Evolutionary conservation across 805 yeast genomes (phyloP).

Genomic region (Candida pini): DNA sequence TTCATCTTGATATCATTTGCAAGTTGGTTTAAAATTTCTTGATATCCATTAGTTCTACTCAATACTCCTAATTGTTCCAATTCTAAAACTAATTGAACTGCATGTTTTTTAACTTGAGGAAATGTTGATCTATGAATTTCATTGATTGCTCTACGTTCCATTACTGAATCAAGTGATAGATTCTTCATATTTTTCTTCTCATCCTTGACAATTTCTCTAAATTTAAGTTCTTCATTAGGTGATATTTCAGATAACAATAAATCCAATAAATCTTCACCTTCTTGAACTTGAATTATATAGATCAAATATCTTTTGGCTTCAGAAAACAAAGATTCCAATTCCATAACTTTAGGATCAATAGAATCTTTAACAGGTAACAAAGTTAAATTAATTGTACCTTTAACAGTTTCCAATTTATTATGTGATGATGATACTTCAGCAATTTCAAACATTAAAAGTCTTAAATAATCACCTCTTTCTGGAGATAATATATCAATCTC

Average conservation of each 20-base stretch:
- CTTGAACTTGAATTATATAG: conserved; percentile 81
- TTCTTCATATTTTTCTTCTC: conserved; percentile 34
- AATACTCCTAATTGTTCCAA: conserved; percentile 64
- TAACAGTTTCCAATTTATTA: conserved; percentile 13
- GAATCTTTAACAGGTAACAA: conserved; percentile 21
- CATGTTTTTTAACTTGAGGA: conserved; percentile 70
- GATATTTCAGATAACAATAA: conserved; percentile 56
- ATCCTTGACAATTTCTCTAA: conserved; percentile 45
- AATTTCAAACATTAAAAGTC: conserved; percentile 18
- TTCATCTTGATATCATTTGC: conserved; percentile 66
- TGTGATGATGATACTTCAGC: conserved; percentile 14
- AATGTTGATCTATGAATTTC: conserved; percentile 41
- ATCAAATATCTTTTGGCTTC: conserved; percentile 80
- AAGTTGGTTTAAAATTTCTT: conserved; percentile 72
- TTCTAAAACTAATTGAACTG: conserved; percentile 70
- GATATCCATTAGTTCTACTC: conserved; percentile 66
- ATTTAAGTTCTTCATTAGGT: conserved; percentile 63
- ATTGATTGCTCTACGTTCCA: conserved; percentile 36
- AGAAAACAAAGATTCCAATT: conserved; percentile 43
- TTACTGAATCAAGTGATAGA: conserved; percentile 10
- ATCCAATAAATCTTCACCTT: conserved; percentile 53
- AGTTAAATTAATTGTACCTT: conserved; percentile 12
- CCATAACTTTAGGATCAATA: conserved; percentile 38
- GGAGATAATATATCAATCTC: conserved; percentile 41
- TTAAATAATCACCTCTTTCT: conserved; percentile 40